Base-by-base conservation (phyloP, 495 filamentous ascomycete genomes). In the Penicillium malachiteum region DNA sequence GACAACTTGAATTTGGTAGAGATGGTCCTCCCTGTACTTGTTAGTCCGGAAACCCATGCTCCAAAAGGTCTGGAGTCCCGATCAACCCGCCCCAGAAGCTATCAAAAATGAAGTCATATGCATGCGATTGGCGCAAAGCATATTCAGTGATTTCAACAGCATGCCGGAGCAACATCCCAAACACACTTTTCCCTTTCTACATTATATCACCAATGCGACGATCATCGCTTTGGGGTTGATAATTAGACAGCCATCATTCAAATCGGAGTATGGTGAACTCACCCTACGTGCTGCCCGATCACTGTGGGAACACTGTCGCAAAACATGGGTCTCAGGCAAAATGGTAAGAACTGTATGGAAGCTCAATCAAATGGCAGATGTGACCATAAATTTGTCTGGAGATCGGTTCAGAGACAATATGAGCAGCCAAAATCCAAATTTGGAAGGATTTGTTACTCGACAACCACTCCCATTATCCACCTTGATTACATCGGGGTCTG, bases 241-340 rank as follows among this genome's bases (percentile, higher is more conserved):
- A 10, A 54, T 64, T 17, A 66, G 57, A 32, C 54, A 64, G 16
- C 55, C 54, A 26, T 52, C 56, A 2, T 66, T 64, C 17, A 66
- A 50, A 42, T 10, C 14, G 14, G 32, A 13, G 1, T 61, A 64
- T 34, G 58, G 59, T 1, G 4, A 33, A 11, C 14, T 55, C 5
- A 62, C 59, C 1, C 7, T 69, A 3, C 50, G 61, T 14, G 63
- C 60, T 6, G 56, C 63, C 5, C 14, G 34, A 30, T 58, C 58
- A 4, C 50, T 69, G 5, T 55, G 58, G 41, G 50, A 57, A 0
- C 65, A 63, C 44, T 70, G 64, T 37, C 57, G 43, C 26, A 65
- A 55, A 30, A 70, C 67, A 8, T 70, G 67, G 64, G 58, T 67
- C 3, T 70, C 67, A 3, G 64, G 64, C 3, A 65, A 55, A 48